Evolutionary conservation across 73 alveolate species (phyloP), one percentile per base, ranked within the genome.

Genomic region (Paramecium caudatum): DNA sequence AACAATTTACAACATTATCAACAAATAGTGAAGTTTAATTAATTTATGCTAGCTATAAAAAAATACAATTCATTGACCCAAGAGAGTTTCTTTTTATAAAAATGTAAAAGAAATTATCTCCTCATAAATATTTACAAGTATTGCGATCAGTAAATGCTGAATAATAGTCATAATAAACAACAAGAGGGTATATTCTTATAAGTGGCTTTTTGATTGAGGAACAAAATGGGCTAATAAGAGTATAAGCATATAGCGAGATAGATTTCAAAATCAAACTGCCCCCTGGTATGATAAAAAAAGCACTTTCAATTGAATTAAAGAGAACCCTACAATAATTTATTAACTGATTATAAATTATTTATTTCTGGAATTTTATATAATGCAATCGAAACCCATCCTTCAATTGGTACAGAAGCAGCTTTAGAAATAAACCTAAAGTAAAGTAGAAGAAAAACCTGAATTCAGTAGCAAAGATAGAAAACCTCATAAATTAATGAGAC

Each of bases 261-360:
- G 55, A 32, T 65, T 32, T 65, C 15, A 33, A 65, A 65, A 32
- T 36, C 7, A 65, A 36, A 65, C n/a, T 65, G 5, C 61, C 61
- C 7, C 83, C 83, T 10, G 83, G 83, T 32, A 65, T 65, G 83
- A 65, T 65, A n/a, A 65, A 65, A 23, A 65, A 65, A 23, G 83
- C 61, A 65, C 17, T 65, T 32, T 0, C 17, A 12, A 30, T 65
- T 65, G 39, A 65, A 21, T 30, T 65, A 32, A 65, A 32, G 34
- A 65, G 17, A 10, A 33, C 49, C 9, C 47, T 65, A 12, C 34
- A 65, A 33, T 13, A 65, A 65, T 65, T 32, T 15, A 65, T 65
- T 32, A 0, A 65, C 34, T 23, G 46, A 55, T 19, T 55, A 55
- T 21, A 1, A 5, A 55, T 23, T 9, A 27, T 55, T 55, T 55